Conservation (phyloP, 1,139 yeast species). For the Kurtzmaniella quercitrusa region DNA sequence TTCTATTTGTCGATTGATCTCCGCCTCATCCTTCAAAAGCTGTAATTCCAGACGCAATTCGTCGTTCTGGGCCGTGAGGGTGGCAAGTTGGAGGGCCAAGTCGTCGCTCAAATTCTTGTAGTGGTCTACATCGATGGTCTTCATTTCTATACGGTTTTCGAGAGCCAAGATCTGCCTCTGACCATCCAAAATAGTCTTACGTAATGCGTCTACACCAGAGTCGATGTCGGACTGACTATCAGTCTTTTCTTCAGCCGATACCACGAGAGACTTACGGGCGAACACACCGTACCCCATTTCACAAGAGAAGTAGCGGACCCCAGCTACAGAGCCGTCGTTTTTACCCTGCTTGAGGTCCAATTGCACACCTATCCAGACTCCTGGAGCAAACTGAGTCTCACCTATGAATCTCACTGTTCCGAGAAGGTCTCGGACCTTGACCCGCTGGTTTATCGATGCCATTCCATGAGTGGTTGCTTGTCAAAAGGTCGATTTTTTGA, state of each 20-base stretch:
- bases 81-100: constrained; percentile 24
- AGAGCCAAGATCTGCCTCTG: constrained; percentile 14
- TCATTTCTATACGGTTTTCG: constrained; percentile 45
- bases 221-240: constrained; percentile 4
- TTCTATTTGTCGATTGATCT: constrained; percentile 37
- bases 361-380: constrained; percentile 79
- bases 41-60: constrained; percentile 37
- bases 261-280: constrained; percentile 36
- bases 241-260: constrained; percentile 1
- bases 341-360: constrained; percentile 63
- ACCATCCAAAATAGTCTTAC: constrained; percentile 2
- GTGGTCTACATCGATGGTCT: constrained; percentile 51
- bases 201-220: constrained; percentile 8
- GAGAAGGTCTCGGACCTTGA: constrained; percentile 33
- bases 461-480: constrained; percentile 12
- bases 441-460: constrained; percentile 35
- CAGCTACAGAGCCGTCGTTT: constrained; percentile 75
- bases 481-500: constrained; percentile 4
- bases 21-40: constrained; percentile 44
- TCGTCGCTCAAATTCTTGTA: constrained; percentile 38
- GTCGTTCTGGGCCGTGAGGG: constrained; percentile 31
- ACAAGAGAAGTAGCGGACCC: constrained; percentile 58
- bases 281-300: constrained; percentile 53
- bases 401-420: constrained; percentile 54
- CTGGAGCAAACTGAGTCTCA: constrained; percentile 53